A percentile compares a stretch with the other conserved stretches of the same genome.
Conservation (phyloP, 768 basidiomycete genomes). For the Chalciporus chontae region DNA sequence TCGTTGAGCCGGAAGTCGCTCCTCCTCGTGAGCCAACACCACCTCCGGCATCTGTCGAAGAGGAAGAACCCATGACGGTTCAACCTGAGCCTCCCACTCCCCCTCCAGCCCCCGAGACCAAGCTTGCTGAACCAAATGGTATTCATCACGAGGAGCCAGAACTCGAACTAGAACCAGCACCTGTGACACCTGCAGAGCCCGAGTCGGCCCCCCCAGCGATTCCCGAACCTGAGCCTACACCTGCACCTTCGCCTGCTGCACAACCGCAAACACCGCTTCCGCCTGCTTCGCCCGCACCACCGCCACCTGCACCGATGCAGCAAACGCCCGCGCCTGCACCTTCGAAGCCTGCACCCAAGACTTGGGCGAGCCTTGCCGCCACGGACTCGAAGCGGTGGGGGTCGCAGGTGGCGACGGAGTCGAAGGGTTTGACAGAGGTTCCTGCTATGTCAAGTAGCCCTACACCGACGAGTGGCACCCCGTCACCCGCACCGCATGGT, state of each 20-base stretch:
- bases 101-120: constrained; percentile 37
- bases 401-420: constrained; percentile 70
- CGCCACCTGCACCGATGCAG: constrained; percentile 27
- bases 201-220: constrained; percentile 26
- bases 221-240: constrained; percentile 28
- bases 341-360: constrained; percentile 56
- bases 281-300: constrained; percentile 27
- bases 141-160: constrained; percentile 33
- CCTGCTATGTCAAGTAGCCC: constrained; percentile 37
- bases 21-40: constrained; percentile 30
- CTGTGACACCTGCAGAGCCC: constrained; percentile 22
- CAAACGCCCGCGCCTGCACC: constrained; percentile 31
- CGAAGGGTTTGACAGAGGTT: constrained; percentile 72
- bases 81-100: constrained; percentile 30
- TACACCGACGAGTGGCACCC: constrained; percentile 40
- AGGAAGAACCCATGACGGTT: constrained; percentile 42
- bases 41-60: constrained; percentile 25
- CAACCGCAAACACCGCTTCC: constrained; percentile 9
- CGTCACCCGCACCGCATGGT: constrained; percentile 30
- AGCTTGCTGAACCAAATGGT: constrained; percentile 40
- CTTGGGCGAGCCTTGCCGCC: constrained; percentile 92
- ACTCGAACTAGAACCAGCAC: constrained; percentile 24
- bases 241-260: constrained; percentile 17
- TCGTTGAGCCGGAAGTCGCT: constrained; percentile 30
- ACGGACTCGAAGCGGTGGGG: constrained; percentile 84